Base-by-base conservation (phyloP, 306 rosid species). In the Hippophae gyantsensis region DNA sequence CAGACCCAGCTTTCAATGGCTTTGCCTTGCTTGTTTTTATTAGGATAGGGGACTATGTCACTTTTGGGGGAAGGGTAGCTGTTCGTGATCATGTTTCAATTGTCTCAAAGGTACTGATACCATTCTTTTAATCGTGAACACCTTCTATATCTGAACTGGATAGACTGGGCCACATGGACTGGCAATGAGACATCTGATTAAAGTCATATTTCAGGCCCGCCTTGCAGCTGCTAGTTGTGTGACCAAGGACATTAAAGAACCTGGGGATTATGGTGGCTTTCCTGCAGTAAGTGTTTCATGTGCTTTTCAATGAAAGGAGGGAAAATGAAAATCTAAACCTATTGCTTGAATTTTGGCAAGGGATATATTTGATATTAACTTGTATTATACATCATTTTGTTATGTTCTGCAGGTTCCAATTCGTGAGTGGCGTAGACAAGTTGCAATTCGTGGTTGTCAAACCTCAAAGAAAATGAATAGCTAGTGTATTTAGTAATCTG, bases 1-100 rank as follows among this genome's bases (percentile, higher is more conserved):
- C 64, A 52, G 23, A 66, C 62, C 58, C 51, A 72, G 18, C 23
- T 59, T 63, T 61, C 26, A 6, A 54, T 67, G 68, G 53, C 60
- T 43, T 52, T 61, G 8, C 66, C 63, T 65, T 52, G 55, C 46
- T 57, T 76, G 18, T 55, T 41, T 6, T 56, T 52, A 43, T 73
- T 79, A 92, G 98, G 74, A 64, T 92, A 62, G 96, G 96, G 60
- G 86, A 87, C 79, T 83, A 76, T 42, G 95, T 92, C 54, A 87
- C 95, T 1, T 69, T 87, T 80, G 96, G 98, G 55, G 96, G 98
- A 60, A 83, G 96, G 75, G 98, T 78, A 50, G 92, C 89, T n/a
- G 86, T 92, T 63, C 87, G 93, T 61, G 95, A 92, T 69, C 96
- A 87, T 63, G 83, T 87, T 52, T 73, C 87, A 27, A 79, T 92